Evolutionary conservation across 345 rosid genomes (phyloP).

Genomic region (Iberis pinnata): DNA sequence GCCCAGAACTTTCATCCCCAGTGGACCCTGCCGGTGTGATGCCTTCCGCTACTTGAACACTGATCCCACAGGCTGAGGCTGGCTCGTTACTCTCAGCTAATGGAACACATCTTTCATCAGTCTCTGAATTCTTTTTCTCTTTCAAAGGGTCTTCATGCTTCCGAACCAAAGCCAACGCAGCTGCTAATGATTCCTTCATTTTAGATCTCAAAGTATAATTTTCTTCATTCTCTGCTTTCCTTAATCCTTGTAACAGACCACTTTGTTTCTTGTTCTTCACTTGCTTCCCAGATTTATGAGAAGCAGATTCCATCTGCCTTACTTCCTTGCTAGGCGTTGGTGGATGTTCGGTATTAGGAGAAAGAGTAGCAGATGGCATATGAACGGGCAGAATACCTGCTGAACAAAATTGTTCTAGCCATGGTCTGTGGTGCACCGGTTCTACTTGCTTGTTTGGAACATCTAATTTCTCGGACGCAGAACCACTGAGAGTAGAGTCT

Average conservation of each 20-base stretch:
- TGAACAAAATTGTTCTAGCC: conserved; percentile 51
- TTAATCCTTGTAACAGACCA: conserved; percentile 30
- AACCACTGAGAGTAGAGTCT: conserved; percentile 32
- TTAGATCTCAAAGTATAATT: conserved; percentile 68
- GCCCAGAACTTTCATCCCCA: conserved; percentile 19
- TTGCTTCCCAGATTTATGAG: conserved; percentile 38
- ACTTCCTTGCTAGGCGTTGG: conserved; percentile 37
- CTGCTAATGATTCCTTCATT: conserved; percentile 80
- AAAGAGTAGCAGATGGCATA: conserved; percentile 29
- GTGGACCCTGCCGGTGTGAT: not conserved
- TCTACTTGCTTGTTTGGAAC: conserved; percentile 45
- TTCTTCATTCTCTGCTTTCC: conserved; percentile 39
- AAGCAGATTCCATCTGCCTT: conserved; percentile 31
- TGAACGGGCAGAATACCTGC: conserved; percentile 28
- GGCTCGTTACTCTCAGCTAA: conserved; percentile 27
- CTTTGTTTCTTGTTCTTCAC: conserved; percentile 38
- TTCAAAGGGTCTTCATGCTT: conserved; percentile 32
- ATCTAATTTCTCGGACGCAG: conserved; percentile 30
- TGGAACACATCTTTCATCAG: conserved; percentile 28
- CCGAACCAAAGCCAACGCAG: conserved; percentile 70
- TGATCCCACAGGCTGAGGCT: conserved; percentile 20
- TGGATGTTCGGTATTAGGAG: conserved; percentile 32
- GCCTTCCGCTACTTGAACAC: conserved; percentile 26
- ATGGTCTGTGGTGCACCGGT: conserved; percentile 70
- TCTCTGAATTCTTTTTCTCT: conserved; percentile 34